phyloP scores from a whole-genome alignment of 768 basidiomycete species.

The Mycena galopus region DNA sequence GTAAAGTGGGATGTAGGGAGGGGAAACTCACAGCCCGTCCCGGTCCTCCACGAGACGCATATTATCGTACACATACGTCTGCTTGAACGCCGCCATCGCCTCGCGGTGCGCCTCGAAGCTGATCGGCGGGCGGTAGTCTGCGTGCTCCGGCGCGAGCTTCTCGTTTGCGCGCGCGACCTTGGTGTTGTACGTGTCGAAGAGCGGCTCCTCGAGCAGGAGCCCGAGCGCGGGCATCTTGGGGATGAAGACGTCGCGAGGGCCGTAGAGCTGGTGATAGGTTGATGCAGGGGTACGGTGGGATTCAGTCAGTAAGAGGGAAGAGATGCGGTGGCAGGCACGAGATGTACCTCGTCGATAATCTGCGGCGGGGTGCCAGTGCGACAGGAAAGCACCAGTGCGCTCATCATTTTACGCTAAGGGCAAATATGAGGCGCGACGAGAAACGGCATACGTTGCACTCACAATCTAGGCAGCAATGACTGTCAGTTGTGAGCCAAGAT shows the following conservation, averaged over 20 bases:
- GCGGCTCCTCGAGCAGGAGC: conserved; percentile 88
- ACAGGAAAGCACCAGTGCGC: conserved; percentile 81
- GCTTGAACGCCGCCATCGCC: conserved; percentile 85
- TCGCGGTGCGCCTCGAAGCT: conserved; percentile 78
- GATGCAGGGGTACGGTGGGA: no score
- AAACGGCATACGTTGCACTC: conserved; percentile 33
- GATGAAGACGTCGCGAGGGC: conserved; percentile 80
- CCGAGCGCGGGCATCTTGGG: conserved; percentile 98
- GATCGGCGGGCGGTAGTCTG: conserved; percentile 78
- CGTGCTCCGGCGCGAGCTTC: conserved; percentile 64
- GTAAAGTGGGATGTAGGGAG: neutral
- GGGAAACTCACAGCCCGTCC: conserved; percentile 74
- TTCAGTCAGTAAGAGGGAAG: neutral
- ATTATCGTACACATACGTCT: conserved; percentile 85
- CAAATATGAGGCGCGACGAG: conserved; percentile 34
- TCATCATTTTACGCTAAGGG: conserved; percentile 95
- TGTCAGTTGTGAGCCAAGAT: conserved; percentile 9
- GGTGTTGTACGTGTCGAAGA: conserved; percentile 84
- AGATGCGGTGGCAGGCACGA: neutral
- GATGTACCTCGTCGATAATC: conserved; percentile 77
- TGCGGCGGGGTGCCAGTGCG: conserved; percentile 81
- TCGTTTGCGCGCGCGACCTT: conserved; percentile 64
- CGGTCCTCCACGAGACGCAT: conserved; percentile 89
- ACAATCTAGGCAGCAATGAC: conserved; percentile 59
- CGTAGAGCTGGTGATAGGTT: conserved; percentile 73